Evolutionary conservation across 140 eudicot species (phyloP), one percentile per base, ranked within the genome.

Genomic region (Cichorium intybus): DNA sequence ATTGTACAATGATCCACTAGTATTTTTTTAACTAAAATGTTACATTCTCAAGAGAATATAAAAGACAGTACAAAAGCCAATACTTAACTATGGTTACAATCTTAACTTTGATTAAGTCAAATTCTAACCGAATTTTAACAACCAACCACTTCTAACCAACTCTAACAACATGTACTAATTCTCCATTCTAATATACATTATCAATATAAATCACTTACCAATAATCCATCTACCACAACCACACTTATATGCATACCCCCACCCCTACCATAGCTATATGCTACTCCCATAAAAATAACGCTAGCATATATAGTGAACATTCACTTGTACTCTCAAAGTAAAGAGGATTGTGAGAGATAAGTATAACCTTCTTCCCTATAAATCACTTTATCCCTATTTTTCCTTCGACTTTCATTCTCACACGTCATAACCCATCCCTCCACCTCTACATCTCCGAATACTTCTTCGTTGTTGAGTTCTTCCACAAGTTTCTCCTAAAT

Each of bases 331-430:
- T 87, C 62, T 72, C 88, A 18, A 82, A 81, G 37, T 61, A 15
- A 69, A 77, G 18, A 76, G 84, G 37, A 78, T 83, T 26, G 7
- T 78, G 71, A 69, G 23, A 28, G 69, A 84, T 66, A 79, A 76
- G 86, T 58, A 71, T 23, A 64, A 64, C 58, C 95, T 85, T 85
- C 70, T 85, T 85, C 85, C n/a, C n/a, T n/a, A n/a, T n/a, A n/a
- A n/a, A 18, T 77, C 20, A 78, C 83, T 34, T 83, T 89, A 54
- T 79, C 95, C 52, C 67, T 86, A 41, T 51, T 86, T 81, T 85
- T 80, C 62, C 64, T 89, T 53, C 95, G 95, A 20, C 64, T 83
- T 49, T 79, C 91, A 4, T 54, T 85, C 69, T 74, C 66, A 18
- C 43, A 74, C 75, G 37, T 70, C 74, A 72, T 74, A 47, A 68